These are phyloP conservation scores for Jamesozyma rosinii DNA, from an alignment of 805 yeast genomes.

Conservation along the genomic window DNA sequence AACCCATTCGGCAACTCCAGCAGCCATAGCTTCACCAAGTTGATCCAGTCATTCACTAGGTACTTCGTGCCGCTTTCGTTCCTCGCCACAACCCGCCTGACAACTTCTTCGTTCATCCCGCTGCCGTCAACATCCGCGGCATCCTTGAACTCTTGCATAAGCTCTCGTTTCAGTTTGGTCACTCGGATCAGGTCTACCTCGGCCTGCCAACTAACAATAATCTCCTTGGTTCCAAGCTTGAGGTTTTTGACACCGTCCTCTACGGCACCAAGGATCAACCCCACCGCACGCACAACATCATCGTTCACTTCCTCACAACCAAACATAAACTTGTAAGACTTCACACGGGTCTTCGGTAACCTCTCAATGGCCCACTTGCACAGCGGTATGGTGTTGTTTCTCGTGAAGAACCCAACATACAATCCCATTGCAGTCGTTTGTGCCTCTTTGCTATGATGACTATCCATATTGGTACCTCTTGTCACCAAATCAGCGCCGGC, in stretches of 20 bases:
- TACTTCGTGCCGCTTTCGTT: not conserved
- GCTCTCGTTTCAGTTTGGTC: conserved; percentile 11
- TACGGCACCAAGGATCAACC: conserved; percentile 3
- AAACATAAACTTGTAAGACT: conserved; percentile 5
- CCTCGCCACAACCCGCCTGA: not conserved
- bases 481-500: too few relatives aligned
- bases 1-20: conserved; percentile 54
- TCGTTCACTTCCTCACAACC: conserved; percentile 8
- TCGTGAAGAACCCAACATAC: conserved; percentile 6
- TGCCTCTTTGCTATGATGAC: too few relatives aligned
- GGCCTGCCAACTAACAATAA: conserved; percentile 9
- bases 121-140: not conserved
- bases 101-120: not conserved
- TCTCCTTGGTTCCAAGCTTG: conserved; percentile 1
- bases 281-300: conserved; percentile 12
- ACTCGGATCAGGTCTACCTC: conserved; percentile 4
- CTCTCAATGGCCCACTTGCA: not conserved
- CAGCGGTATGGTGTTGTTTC: conserved; percentile 10
- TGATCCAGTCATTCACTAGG: conserved; percentile 19
- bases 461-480: too few relatives aligned
- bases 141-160: conserved; percentile 4
- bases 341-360: conserved; percentile 5
- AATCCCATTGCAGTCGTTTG: too few relatives aligned
- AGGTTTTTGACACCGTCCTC: not conserved
- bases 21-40: conserved; percentile 44